These are phyloP conservation scores for Geum urbanum DNA, from an alignment of 306 rosid genomes.

Conservation along the genomic window DNA sequence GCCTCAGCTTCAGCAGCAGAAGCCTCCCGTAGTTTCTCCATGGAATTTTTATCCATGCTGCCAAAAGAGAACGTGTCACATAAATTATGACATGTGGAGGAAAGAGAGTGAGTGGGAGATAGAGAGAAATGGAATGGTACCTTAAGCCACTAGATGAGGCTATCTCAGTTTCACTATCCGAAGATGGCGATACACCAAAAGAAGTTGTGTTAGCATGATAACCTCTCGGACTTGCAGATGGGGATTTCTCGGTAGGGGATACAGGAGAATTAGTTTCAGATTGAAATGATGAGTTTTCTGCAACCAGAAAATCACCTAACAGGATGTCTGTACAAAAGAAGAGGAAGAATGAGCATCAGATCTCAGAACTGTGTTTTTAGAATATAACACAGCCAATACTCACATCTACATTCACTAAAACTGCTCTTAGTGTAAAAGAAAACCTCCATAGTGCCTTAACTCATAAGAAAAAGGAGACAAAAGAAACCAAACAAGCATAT, in stretches of 20 bases:
- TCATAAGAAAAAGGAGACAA: neutral
- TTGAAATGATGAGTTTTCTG: slow-evolving; percentile 75
- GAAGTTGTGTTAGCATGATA: slow-evolving; percentile 44
- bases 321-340: slow-evolving; percentile 56
- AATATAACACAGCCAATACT: too few relatives aligned
- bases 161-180: slow-evolving; percentile 45
- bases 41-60: slow-evolving; percentile 78
- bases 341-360: neutral
- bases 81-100: slow-evolving; percentile 17
- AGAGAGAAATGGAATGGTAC: slow-evolving; percentile 38
- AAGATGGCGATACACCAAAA: slow-evolving; percentile 31
- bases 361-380: neutral
- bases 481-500: neutral
- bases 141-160: slow-evolving; percentile 54
- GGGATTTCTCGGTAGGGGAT: slow-evolving; percentile 55
- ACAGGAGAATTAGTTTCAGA: slow-evolving; percentile 50
- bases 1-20: slow-evolving; percentile 99
- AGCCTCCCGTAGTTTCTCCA: slow-evolving; percentile 97
- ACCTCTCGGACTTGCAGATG: slow-evolving; percentile 49
- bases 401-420: neutral
- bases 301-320: slow-evolving; percentile 83
- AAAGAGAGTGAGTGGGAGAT: slow-evolving; percentile 18
- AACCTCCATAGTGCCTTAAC: neutral
- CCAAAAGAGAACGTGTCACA: slow-evolving; percentile 23
- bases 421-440: neutral